Conservation (phyloP, 2,329 filamentous ascomycete genomes). For the Beauveria medogensis region DNA sequence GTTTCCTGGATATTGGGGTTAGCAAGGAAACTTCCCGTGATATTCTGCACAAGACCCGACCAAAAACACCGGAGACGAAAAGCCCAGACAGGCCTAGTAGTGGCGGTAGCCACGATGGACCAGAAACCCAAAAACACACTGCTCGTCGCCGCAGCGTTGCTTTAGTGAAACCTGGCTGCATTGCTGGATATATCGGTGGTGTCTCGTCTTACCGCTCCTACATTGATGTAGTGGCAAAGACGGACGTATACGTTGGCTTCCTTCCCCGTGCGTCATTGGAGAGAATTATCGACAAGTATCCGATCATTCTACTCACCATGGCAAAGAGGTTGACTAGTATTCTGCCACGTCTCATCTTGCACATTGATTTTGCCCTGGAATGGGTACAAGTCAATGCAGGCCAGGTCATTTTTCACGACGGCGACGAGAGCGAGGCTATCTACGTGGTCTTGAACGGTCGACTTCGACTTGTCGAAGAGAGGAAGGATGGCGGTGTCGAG, state of each 20-base stretch:
- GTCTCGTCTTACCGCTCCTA: conserved; percentile 94
- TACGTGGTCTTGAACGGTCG: conserved; percentile 96
- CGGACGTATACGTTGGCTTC: conserved; percentile 96
- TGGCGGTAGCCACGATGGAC: background rate
- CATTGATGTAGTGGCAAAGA: conserved; percentile 94
- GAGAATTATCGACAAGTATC: conserved; percentile 85
- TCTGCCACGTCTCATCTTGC: conserved; percentile 79
- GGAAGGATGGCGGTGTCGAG: conserved; percentile 70
- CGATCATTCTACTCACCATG: conserved; percentile 88
- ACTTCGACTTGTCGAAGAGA: conserved; percentile 74
- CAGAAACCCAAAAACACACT: conserved; percentile 36
- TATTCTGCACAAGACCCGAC: conserved; percentile 15
- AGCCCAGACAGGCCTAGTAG: background rate
- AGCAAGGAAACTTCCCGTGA: conserved; percentile 35
- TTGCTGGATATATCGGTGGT: conserved; percentile 90
- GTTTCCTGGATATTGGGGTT: conserved; percentile 91
- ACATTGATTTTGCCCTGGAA: conserved; percentile 96
- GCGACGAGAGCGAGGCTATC: conserved; percentile 94
- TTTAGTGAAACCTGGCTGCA: conserved; percentile 85
- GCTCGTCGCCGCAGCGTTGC: conserved; percentile 64
- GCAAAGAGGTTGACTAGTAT: conserved; percentile 88
- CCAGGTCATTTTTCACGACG: conserved; percentile 88
- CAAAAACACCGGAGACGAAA: background rate
- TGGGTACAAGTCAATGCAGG: conserved; percentile 97
- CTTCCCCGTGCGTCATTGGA: conserved; percentile 79